Percentiles rank a stretch among this genome's conserved stretches.
phyloP scores from a whole-genome alignment of 2,329 filamentous ascomycete genomes.

The Sporothrix dimorphospora region DNA sequence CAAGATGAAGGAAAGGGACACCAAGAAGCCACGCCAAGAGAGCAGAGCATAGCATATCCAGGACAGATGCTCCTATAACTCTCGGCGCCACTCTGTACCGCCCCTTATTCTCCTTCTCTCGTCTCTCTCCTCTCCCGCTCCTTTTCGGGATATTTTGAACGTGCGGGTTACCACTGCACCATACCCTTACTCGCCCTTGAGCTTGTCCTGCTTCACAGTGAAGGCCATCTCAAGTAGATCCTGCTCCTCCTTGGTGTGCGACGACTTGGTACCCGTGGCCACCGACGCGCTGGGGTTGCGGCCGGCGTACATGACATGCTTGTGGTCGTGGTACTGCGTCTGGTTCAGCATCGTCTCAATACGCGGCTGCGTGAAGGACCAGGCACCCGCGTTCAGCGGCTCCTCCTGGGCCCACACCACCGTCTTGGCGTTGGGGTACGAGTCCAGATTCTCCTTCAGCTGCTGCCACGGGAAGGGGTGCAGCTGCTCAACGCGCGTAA shows the following conservation, averaged over 20 bases:
- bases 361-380: conserved; percentile 95
- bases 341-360: conserved; percentile 95
- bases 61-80: neutral
- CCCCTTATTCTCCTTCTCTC: neutral
- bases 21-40: neutral
- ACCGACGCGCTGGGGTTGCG: conserved; percentile 92
- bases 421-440: conserved; percentile 95
- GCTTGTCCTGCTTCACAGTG: conserved; percentile 67
- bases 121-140: neutral
- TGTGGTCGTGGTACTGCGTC: conserved; percentile 88
- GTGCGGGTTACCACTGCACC: neutral
- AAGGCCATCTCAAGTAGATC: conserved; percentile 73
- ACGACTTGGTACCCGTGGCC: conserved; percentile 86
- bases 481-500: conserved; percentile 95
- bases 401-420: conserved; percentile 98
- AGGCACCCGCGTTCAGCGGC: conserved; percentile 94
- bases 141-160: neutral
- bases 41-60: neutral
- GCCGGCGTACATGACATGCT: conserved; percentile 97
- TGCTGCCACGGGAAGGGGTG: conserved; percentile 99
- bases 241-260: conserved; percentile 90
- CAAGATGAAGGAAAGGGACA: neutral
- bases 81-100: neutral
- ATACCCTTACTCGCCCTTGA: conserved; percentile 63
- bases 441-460: conserved; percentile 93